Conservation (phyloP, 2,329 filamentous ascomycete species). For the Pleomassaria siparia region DNA sequence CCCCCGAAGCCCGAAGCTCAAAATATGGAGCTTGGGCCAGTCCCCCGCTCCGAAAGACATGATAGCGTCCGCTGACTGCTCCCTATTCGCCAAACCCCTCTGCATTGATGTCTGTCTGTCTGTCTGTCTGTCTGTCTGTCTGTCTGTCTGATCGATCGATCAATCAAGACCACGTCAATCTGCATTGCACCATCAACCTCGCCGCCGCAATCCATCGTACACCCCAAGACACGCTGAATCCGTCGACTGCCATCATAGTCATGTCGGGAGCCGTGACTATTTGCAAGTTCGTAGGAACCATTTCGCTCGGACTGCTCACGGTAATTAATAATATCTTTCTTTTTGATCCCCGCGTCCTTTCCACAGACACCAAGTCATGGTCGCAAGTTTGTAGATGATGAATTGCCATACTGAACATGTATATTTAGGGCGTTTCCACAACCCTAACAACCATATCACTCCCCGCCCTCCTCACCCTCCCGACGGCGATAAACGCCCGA, state of each 20-base stretch:
- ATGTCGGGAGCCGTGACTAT: constrained; percentile 71
- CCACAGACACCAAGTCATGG: neutral
- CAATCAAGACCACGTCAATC: constrained; percentile 26
- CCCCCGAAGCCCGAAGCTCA: too few relatives aligned
- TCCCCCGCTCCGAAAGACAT: neutral
- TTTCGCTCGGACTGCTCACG: constrained; percentile 84
- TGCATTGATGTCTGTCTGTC: neutral
- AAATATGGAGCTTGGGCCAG: constrained; percentile 7
- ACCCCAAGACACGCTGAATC: neutral
- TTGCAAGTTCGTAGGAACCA: constrained; percentile 90
- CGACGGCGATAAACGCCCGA: constrained; percentile 73
- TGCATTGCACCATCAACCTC: constrained; percentile 9
- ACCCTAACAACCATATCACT: constrained; percentile 76
- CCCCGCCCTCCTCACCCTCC: constrained; percentile 77
- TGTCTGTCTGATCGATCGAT: too few relatives aligned
- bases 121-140: too few relatives aligned
- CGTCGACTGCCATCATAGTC: constrained; percentile 11
- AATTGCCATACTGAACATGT: neutral
- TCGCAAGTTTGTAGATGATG: neutral
- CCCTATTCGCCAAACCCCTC: constrained; percentile 3
- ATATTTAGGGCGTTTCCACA: constrained; percentile 78
- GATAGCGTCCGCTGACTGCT: constrained; percentile 3
- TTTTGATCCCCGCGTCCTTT: too few relatives aligned
- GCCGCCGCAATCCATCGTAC: neutral
- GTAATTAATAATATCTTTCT: constrained; percentile 53